These are phyloP conservation scores for Penicillium sp. DNA, from an alignment of 2,329 filamentous ascomycete species.

Conservation along the genomic window DNA sequence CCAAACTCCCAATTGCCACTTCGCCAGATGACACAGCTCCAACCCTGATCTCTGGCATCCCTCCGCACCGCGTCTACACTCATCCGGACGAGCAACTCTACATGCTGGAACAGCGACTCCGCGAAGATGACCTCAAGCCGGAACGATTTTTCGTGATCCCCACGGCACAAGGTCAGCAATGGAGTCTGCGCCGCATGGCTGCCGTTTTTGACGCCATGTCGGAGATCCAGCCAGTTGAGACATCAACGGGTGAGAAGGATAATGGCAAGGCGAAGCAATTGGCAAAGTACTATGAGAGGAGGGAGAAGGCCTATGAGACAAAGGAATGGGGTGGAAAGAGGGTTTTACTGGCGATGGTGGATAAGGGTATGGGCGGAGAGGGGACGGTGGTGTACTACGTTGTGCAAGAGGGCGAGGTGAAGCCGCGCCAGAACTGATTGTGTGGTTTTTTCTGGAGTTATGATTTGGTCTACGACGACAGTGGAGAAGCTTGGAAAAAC, in stretches of 20 bases:
- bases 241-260: slow-evolving; percentile 9
- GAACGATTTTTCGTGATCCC: slow-evolving; percentile 62
- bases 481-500: not conserved
- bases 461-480: not conserved
- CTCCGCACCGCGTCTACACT: slow-evolving; percentile 59
- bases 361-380: slow-evolving; percentile 51
- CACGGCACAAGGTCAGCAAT: slow-evolving; percentile 58
- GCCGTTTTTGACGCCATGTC: slow-evolving; percentile 57
- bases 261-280: slow-evolving; percentile 29
- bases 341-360: slow-evolving; percentile 57
- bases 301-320: slow-evolving; percentile 22
- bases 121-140: slow-evolving; percentile 46
- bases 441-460: not conserved
- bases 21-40: slow-evolving; percentile 30
- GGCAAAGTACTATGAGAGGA: slow-evolving; percentile 32
- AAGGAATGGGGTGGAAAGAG: slow-evolving; percentile 52
- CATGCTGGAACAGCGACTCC: slow-evolving; percentile 53
- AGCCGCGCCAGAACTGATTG: slow-evolving; percentile 60
- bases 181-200: slow-evolving; percentile 56
- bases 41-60: slow-evolving; percentile 60
- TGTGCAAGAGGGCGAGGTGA: slow-evolving; percentile 62
- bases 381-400: slow-evolving; percentile 66
- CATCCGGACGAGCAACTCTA: slow-evolving; percentile 65
- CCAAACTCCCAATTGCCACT: not conserved
- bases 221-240: slow-evolving; percentile 10